These are phyloP conservation scores for Populus deltoides DNA, from an alignment of 345 rosid species.

Conservation along the genomic window DNA sequence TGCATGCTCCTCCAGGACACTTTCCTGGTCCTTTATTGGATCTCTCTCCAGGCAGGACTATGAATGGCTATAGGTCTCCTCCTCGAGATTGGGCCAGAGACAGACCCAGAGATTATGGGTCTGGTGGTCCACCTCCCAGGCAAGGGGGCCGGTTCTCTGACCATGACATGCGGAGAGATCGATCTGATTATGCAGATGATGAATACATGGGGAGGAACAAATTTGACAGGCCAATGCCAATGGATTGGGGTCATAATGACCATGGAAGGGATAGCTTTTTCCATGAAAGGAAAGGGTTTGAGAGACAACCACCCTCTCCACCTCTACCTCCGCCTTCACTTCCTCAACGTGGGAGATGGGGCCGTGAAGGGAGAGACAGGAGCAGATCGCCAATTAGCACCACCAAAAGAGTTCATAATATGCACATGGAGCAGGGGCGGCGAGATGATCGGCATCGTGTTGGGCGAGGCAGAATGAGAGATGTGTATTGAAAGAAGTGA, in stretches of 20 bases:
- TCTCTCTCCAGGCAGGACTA: constrained; percentile 58
- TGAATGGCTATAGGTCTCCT: constrained; percentile 71
- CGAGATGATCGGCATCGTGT: constrained; percentile 50
- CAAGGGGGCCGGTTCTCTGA: constrained; percentile 62
- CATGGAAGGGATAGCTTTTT: constrained; percentile 53
- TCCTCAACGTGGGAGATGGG: constrained; percentile 60
- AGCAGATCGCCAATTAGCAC: constrained; percentile 70
- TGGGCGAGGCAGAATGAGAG: constrained; percentile 54
- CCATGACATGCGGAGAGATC: constrained; percentile 49
- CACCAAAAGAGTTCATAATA: constrained; percentile 52
- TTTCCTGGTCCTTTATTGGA: constrained; percentile 56
- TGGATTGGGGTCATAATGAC: constrained; percentile 57
- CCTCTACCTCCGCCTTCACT: constrained; percentile 37
- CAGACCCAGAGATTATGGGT: constrained; percentile 58
- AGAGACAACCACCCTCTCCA: constrained; percentile 48
- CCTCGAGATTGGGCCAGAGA: constrained; percentile 65
- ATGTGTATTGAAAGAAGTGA: constrained; percentile 31
- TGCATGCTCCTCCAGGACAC: constrained; percentile 49
- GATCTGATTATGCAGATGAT: constrained; percentile 49
- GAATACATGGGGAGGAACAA: constrained; percentile 58
- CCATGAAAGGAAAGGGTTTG: constrained; percentile 54
- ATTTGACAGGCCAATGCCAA: constrained; percentile 53
- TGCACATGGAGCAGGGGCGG: constrained; percentile 52
- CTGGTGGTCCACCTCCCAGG: constrained; percentile 50
- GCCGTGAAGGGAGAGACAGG: constrained; percentile 61